These are phyloP conservation scores for Combretum micranthum DNA, from an alignment of 345 rosid species.

Conservation along the genomic window DNA sequence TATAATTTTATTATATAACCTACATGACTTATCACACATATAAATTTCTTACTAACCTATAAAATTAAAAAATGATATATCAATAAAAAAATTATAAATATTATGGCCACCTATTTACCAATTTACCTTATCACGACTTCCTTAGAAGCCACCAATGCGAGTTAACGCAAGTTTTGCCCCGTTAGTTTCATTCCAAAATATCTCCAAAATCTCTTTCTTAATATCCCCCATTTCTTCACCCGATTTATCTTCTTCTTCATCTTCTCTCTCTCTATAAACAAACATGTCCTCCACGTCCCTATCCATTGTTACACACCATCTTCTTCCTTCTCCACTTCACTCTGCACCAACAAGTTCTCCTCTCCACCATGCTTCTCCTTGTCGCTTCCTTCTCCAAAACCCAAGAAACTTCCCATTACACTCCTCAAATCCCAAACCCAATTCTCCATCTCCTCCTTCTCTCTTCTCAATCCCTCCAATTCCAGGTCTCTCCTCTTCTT, in stretches of 20 bases:
- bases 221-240: neutral
- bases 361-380: conserved; percentile 13
- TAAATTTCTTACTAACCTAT: no score
- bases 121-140: no score
- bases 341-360: conserved; percentile 19
- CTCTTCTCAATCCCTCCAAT: conserved; percentile 17
- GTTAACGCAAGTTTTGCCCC: no score
- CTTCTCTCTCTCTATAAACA: neutral
- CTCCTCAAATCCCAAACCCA: conserved; percentile 21
- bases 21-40: no score
- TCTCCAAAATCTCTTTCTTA: conserved; percentile 2
- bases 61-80: no score
- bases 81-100: no score
- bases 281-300: conserved; percentile 27
- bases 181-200: no score
- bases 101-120: no score
- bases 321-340: conserved; percentile 15
- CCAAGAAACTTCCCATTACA: conserved; percentile 32
- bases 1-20: no score
- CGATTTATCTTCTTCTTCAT: conserved; percentile 1
- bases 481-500: conserved; percentile 11
- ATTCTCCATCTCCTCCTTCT: neutral
- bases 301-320: conserved; percentile 10
- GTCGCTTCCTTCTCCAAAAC: conserved; percentile 22
- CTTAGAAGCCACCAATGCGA: no score